Conservation (phyloP, 148 eudicot genomes). For the Rhododendron vialii region DNA sequence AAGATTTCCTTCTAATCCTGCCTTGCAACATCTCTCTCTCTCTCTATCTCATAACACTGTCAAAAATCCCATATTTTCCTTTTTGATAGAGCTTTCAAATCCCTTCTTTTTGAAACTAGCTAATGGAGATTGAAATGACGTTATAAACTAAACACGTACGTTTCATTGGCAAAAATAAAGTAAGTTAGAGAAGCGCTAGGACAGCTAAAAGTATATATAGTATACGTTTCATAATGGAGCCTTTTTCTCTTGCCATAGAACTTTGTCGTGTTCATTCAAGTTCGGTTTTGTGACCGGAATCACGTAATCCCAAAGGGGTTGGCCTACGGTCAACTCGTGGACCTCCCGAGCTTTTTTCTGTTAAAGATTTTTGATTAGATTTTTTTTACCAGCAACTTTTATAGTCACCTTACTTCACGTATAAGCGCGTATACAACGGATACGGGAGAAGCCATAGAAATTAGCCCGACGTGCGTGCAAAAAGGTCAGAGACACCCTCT, state of each 20-base stretch:
- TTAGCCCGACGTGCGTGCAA: not conserved
- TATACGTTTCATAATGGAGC: not conserved
- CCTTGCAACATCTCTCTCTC: slow-evolving; percentile 10
- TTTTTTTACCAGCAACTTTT: not conserved
- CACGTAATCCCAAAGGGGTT: not conserved
- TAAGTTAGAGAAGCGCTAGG: not conserved
- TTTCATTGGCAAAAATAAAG: not conserved
- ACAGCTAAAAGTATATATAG: not conserved
- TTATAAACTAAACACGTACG: not conserved
- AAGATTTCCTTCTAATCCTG: slow-evolving; percentile 15
- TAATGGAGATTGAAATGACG: slow-evolving; percentile 1
- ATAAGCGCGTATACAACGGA: no score
- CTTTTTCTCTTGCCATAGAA: not conserved
- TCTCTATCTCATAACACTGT: not conserved
- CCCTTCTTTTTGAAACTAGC: not conserved
- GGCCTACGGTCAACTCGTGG: not conserved
- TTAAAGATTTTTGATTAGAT: not conserved
- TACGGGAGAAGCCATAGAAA: no score
- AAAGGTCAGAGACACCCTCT: not conserved
- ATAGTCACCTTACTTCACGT: no score
- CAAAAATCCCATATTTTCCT: not conserved
- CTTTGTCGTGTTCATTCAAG: not conserved
- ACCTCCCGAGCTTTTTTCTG: not conserved
- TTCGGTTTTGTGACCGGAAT: not conserved
- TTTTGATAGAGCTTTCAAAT: not conserved